These are phyloP conservation scores for Petunia hybrid DNA, from an alignment of 305 asterid species.

Conservation along the genomic window DNA sequence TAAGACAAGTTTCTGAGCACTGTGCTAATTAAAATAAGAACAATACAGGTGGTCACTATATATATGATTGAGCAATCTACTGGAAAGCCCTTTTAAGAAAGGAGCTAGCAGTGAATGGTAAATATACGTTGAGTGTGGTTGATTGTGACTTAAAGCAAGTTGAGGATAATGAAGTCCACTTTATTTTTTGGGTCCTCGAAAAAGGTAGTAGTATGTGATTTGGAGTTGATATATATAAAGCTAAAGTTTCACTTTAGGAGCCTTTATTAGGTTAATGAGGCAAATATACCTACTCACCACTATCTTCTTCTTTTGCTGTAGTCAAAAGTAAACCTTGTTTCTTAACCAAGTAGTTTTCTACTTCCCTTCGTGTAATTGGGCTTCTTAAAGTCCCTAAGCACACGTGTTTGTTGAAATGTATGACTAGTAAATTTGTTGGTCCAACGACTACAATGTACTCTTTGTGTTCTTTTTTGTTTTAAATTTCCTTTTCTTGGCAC, in stretches of 20 bases:
- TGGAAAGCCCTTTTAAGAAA: background rate
- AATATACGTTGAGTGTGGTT: background rate
- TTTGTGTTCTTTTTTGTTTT: too few relatives aligned
- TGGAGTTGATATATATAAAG: background rate
- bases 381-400: background rate
- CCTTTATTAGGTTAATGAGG: background rate
- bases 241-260: constrained; percentile 15
- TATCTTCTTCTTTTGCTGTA: background rate
- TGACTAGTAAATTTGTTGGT: background rate
- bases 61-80: too few relatives aligned
- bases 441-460: too few relatives aligned
- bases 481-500: too few relatives aligned
- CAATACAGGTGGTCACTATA: background rate
- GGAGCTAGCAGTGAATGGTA: background rate
- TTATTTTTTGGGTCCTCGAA: background rate
- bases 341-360: constrained; percentile 24
- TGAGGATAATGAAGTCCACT: constrained; percentile 6
- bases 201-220: background rate
- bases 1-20: background rate
- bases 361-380: background rate
- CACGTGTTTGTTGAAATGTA: background rate
- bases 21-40: background rate
- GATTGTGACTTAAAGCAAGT: constrained; percentile 16
- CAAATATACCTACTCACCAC: constrained; percentile 20
- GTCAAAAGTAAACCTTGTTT: background rate